These are phyloP conservation scores for Iberis pinnata DNA, from an alignment of 345 rosid species.

Conservation along the genomic window DNA sequence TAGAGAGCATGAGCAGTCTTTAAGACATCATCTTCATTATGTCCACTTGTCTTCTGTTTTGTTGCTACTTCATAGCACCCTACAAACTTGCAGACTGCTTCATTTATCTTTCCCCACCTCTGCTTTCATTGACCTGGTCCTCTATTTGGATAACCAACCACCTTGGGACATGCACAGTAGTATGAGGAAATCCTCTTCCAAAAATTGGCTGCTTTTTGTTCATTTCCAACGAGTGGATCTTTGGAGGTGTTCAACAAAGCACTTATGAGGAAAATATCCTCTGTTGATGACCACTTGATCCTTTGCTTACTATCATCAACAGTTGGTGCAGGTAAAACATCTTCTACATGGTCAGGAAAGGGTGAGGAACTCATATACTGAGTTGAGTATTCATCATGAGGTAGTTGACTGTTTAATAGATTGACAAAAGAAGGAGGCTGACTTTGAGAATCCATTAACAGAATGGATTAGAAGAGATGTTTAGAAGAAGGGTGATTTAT, in stretches of 20 bases:
- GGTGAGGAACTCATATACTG: not conserved
- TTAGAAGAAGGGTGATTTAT: too few species aligned
- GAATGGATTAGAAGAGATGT: too few species aligned
- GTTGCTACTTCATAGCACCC: not conserved
- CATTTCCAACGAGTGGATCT: not conserved
- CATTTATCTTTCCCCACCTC: not conserved
- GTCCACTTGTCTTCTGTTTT: too few species aligned
- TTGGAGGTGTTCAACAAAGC: not conserved
- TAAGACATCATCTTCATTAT: too few species aligned
- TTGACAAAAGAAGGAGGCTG: not conserved
- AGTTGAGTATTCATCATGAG: not conserved
- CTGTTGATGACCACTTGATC: not conserved
- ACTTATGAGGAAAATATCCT: not conserved
- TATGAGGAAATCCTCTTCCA: not conserved
- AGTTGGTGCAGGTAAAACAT: not conserved
- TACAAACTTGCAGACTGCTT: not conserved
- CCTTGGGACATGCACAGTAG: not conserved
- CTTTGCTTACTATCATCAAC: not conserved
- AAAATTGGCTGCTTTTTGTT: not conserved
- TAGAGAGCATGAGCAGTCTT: too few species aligned
- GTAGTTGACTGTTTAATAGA: not conserved
- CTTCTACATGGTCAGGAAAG: not conserved
- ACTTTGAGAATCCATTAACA: not conserved
- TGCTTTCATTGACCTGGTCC: not conserved
- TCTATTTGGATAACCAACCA: not conserved